Base-by-base conservation (phyloP, 2,329 filamentous ascomycete species). In the Paradendryphiella salina region DNA sequence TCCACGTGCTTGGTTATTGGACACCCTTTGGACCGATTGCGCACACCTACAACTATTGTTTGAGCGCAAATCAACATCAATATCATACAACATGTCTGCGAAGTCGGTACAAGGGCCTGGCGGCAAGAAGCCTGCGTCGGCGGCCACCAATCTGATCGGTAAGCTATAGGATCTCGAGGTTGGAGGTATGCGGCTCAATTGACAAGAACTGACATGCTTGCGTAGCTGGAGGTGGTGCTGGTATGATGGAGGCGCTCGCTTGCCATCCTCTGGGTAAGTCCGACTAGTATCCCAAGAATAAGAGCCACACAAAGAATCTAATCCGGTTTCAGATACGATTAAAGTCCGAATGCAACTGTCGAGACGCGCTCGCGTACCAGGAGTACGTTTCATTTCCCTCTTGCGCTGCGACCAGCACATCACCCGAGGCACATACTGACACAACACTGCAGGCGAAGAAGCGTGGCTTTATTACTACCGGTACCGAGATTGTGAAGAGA, bases 321-420 rank as follows among this genome's bases (percentile, higher is more conserved):
- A 73, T 36, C 47, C 26, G 11, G 38, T 3, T n/a, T n/a, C 53
- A 89, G 90, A 96, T 76, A 96, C 92, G 53, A 96, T 97, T 80
- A 96, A 99, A 83, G 94, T 99, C 56, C 91, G 94, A 65, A 99
- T 99, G 95, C 94, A 99, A 79, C 87, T 99, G 54, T 97, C 94
- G 48, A 84, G 88, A 61, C 85, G 94, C 73, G 90, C 89, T 41
- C 84, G 88, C 61, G 83, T 85, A 53, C 91, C 91, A 49, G 94
- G 94, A 54, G 85, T 88, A 73, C 61, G 81, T 79, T 28, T 32
- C n/a, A 40, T 13, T n/a, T 15, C 8, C n/a, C 9, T 5, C 6
- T 13, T 26, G 13, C 18, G 28, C 29, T 38, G 7, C 4, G n/a
- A 9, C 21, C 17, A 13, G 31, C 36, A n/a, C n/a, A 32, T 11